phyloP scores from a whole-genome alignment of 352 stramenopile species.

The Pythium brachiatum region DNA sequence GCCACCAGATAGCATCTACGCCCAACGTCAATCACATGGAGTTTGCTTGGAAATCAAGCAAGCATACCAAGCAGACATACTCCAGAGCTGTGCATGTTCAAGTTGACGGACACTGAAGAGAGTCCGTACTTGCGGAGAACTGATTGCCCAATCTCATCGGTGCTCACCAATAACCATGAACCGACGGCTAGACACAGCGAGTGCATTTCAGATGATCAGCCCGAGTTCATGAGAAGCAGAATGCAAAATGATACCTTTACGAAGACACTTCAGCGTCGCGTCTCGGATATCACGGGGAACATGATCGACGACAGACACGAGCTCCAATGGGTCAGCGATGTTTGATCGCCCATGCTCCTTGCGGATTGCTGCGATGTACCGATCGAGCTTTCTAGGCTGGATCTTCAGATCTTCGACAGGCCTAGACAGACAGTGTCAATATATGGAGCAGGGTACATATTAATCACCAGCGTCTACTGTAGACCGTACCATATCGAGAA shows the following conservation, averaged over 20 bases:
- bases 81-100: slow-evolving; percentile 29
- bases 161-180: slow-evolving; percentile 24
- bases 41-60: not conserved
- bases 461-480: too few relatives aligned
- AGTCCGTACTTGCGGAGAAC: slow-evolving; percentile 16
- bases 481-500: slow-evolving; percentile 25
- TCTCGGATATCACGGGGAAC: not conserved
- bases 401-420: slow-evolving; percentile 12
- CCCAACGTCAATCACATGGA: not conserved
- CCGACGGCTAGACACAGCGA: slow-evolving; percentile 9
- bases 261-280: slow-evolving; percentile 1
- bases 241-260: slow-evolving; percentile 18
- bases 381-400: slow-evolving; percentile 15
- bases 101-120: slow-evolving; percentile 12
- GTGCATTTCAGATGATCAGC: too few relatives aligned
- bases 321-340: slow-evolving; percentile 21
- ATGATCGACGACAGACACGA: slow-evolving; percentile 4
- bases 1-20: slow-evolving; percentile 1
- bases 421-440: slow-evolving; percentile 11
- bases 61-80: slow-evolving; percentile 2
- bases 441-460: too few relatives aligned
- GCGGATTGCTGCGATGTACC: not conserved
- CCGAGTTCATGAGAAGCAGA: too few relatives aligned
- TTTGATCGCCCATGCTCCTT: slow-evolving; percentile 10
- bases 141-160: slow-evolving; percentile 18